Conservation (phyloP, 495 filamentous ascomycete genomes). For the Aspergillus kassunensis region DNA sequence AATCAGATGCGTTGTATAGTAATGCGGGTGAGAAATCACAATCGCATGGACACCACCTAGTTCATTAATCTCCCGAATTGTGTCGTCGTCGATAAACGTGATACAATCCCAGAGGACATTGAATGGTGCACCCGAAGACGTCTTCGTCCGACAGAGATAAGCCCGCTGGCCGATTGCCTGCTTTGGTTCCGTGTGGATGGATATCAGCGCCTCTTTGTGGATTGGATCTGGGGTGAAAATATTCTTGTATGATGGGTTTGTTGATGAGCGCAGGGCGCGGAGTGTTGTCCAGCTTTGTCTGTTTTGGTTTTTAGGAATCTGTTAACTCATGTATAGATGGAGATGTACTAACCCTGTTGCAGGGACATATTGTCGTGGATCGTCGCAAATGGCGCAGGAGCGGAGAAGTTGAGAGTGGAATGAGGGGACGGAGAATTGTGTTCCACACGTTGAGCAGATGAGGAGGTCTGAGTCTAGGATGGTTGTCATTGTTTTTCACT, state of each 20-base stretch:
- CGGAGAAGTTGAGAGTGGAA: slow-evolving; percentile 33
- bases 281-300: slow-evolving; percentile 30
- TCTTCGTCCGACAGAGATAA: slow-evolving; percentile 57
- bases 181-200: slow-evolving; percentile 23
- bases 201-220: slow-evolving; percentile 14
- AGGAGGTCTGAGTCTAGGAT: slow-evolving; percentile 39
- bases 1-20: slow-evolving; percentile 63
- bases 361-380: slow-evolving; percentile 66
- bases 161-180: slow-evolving; percentile 71
- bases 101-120: slow-evolving; percentile 77
- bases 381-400: slow-evolving; percentile 72
- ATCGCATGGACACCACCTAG: slow-evolving; percentile 65
- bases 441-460: slow-evolving; percentile 67
- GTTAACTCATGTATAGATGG: background rate
- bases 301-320: slow-evolving; percentile 25
- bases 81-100: slow-evolving; percentile 57
- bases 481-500: too few species aligned
- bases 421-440: slow-evolving; percentile 55
- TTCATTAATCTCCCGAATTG: slow-evolving; percentile 41
- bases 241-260: slow-evolving; percentile 21
- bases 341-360: slow-evolving; percentile 37
- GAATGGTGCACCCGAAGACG: background rate
- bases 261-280: slow-evolving; percentile 13
- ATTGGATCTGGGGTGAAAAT: slow-evolving; percentile 14
- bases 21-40: slow-evolving; percentile 78